Conservation (phyloP, 2,329 filamentous ascomycete species). For the Xylaria sp. region DNA sequence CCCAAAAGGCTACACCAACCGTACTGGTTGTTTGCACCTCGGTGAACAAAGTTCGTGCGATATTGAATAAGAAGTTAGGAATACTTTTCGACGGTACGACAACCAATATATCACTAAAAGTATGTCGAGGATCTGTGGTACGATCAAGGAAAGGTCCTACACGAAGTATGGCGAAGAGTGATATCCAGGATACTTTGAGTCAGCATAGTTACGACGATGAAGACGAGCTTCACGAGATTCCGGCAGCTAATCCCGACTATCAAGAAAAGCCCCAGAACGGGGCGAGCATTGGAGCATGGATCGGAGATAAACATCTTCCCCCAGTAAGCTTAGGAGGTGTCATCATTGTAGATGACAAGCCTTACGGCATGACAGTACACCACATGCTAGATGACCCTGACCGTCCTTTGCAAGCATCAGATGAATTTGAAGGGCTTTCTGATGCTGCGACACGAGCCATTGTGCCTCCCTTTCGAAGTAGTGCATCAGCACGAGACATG, state of each 20-base stretch:
- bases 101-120: constrained; percentile 73
- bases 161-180: constrained; percentile 55
- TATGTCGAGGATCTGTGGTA: constrained; percentile 75
- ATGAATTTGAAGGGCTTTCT: constrained; percentile 22
- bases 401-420: constrained; percentile 41
- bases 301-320: constrained; percentile 84
- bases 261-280: constrained; percentile 84
- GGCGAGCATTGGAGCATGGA: constrained; percentile 92
- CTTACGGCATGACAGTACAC: constrained; percentile 95
- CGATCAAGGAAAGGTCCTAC: constrained; percentile 64
- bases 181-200: constrained; percentile 44
- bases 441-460: constrained; percentile 38
- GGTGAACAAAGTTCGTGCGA: constrained; percentile 75
- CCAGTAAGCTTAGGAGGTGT: constrained; percentile 92
- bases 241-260: constrained; percentile 76
- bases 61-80: constrained; percentile 75
- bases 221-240: constrained; percentile 55
- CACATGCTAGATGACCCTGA: constrained; percentile 88
- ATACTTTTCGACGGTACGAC: constrained; percentile 70
- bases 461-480: constrained; percentile 43
- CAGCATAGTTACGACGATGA: constrained; percentile 47
- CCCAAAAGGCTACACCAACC: constrained; percentile 74
- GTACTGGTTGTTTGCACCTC: constrained; percentile 82
- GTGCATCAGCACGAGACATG: constrained; percentile 40
- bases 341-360: constrained; percentile 83